These are phyloP conservation scores for Xerocomellus amylosporus DNA, from an alignment of 768 basidiomycete species.

Conservation along the genomic window DNA sequence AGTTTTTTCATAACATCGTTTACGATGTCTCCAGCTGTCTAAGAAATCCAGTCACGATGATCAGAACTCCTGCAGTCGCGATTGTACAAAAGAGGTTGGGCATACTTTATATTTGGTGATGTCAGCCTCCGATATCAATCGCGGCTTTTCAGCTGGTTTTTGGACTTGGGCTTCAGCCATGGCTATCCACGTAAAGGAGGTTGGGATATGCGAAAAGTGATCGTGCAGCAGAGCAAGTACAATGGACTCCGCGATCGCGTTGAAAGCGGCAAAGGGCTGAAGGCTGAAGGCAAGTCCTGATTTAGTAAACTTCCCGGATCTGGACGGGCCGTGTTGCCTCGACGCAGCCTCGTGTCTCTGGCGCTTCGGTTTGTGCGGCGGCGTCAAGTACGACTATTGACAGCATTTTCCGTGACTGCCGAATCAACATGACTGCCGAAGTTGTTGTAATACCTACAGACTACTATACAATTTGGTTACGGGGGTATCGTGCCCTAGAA, in stretches of 20 bases:
- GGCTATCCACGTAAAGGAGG: constrained; percentile 6
- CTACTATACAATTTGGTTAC: constrained; percentile 28
- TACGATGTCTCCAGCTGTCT: constrained; percentile 92
- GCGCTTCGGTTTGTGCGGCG: too few relatives aligned
- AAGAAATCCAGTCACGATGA: constrained; percentile 7
- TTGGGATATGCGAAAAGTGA: constrained; percentile 3
- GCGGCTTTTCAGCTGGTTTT: constrained; percentile 47
- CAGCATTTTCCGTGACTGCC: not conserved
- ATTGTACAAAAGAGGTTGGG: constrained; percentile 15
- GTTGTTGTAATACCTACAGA: constrained; percentile 9
- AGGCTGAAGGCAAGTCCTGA: constrained; percentile 17
- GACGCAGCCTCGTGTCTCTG: too few relatives aligned
- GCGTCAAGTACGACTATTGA: not conserved
- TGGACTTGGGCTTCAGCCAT: constrained; percentile 63
- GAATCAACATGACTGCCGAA: not conserved
- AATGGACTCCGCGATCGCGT: constrained; percentile 3
- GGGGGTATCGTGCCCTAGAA: constrained; percentile 25
- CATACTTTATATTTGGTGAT: constrained; percentile 85
- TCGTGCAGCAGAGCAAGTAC: constrained; percentile 5
- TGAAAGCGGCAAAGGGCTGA: not conserved
- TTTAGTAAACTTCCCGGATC: constrained; percentile 22
- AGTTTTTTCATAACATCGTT: constrained; percentile 83
- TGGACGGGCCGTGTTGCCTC: not conserved
- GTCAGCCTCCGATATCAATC: constrained; percentile 65
- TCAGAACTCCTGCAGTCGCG: constrained; percentile 9